Conservation (phyloP, 2,329 filamentous ascomycete genomes). For the Colletotrichum abscissum region DNA sequence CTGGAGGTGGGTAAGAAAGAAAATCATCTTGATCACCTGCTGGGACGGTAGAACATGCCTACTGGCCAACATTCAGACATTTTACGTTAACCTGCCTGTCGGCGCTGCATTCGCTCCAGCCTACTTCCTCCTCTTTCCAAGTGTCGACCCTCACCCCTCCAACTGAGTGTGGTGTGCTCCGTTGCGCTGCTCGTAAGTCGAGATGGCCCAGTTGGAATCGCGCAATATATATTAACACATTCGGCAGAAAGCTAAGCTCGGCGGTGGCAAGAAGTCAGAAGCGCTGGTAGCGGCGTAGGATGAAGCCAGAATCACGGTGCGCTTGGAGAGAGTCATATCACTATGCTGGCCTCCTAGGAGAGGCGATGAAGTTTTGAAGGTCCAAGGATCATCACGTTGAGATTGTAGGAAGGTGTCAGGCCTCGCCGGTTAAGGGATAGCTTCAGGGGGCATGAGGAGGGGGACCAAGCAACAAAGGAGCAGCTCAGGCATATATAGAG, state of each 20-base stretch:
- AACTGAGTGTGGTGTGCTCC: constrained; percentile 4
- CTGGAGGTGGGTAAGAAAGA: constrained; percentile 50
- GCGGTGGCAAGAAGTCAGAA: neutral
- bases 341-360: too few relatives aligned
- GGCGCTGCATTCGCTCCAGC: constrained; percentile 47
- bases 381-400: too few relatives aligned
- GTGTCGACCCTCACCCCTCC: constrained; percentile 31
- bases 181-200: neutral
- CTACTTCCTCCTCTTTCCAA: constrained; percentile 44
- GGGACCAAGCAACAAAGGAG: too few relatives aligned
- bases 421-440: too few relatives aligned
- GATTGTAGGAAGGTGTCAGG: too few relatives aligned
- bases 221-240: neutral
- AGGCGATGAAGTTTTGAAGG: too few relatives aligned
- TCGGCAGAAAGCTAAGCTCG: neutral
- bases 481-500: too few relatives aligned
- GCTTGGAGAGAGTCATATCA: too few relatives aligned
- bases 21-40: neutral
- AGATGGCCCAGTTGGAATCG: too few relatives aligned
- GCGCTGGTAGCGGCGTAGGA: neutral
- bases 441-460: too few relatives aligned
- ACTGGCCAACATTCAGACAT: constrained; percentile 37
- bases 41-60: neutral
- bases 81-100: constrained; percentile 66
- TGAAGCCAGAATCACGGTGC: too few relatives aligned